Evolutionary conservation across 2,329 filamentous ascomycete genomes (phyloP).

Genomic region (Paramyrothecium sp.): DNA sequence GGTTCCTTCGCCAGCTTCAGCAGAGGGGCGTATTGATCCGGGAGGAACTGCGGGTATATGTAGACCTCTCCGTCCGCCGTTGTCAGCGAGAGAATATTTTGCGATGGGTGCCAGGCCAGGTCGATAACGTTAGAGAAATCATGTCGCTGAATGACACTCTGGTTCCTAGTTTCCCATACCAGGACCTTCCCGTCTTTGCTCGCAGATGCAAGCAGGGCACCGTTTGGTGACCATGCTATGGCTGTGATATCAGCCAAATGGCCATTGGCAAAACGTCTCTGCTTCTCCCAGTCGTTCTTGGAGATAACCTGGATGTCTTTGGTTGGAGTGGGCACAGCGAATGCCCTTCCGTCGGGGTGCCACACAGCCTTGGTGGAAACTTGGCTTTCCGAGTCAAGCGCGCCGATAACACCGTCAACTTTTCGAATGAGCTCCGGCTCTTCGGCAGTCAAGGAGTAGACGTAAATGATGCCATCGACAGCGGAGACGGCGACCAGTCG

Average conservation of each 20-base stretch:
- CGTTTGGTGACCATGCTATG: slow-evolving; percentile 91
- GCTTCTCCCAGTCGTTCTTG: slow-evolving; percentile 85
- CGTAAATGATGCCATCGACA: slow-evolving; percentile 83
- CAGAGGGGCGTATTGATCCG: slow-evolving; percentile 54
- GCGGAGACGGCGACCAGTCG: slow-evolving; percentile 77
- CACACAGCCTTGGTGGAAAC: slow-evolving; percentile 74
- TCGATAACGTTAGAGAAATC: slow-evolving; percentile 84
- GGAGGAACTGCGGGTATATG: slow-evolving; percentile 74
- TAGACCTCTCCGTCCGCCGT: slow-evolving; percentile 91
- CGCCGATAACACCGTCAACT: slow-evolving; percentile 81
- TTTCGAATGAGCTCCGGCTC: slow-evolving; percentile 80
- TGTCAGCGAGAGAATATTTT: slow-evolving; percentile 88
- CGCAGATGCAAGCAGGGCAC: slow-evolving; percentile 75
- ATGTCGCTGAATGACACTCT: slow-evolving; percentile 74
- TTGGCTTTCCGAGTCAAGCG: slow-evolving; percentile 71
- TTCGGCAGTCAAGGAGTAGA: slow-evolving; percentile 79
- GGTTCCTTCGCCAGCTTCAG: slow-evolving; percentile 64
- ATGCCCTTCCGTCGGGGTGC: slow-evolving; percentile 93
- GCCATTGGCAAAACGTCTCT: slow-evolving; percentile 73
- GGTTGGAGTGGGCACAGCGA: slow-evolving; percentile 80
- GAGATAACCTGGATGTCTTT: slow-evolving; percentile 85
- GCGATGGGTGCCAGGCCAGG: slow-evolving; percentile 84
- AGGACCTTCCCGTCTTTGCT: slow-evolving; percentile 67
- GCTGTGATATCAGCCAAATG: slow-evolving; percentile 85
- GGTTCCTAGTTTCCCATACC: slow-evolving; percentile 88